phyloP scores from a whole-genome alignment of 768 basidiomycete species.

The Serpula lacrymans region DNA sequence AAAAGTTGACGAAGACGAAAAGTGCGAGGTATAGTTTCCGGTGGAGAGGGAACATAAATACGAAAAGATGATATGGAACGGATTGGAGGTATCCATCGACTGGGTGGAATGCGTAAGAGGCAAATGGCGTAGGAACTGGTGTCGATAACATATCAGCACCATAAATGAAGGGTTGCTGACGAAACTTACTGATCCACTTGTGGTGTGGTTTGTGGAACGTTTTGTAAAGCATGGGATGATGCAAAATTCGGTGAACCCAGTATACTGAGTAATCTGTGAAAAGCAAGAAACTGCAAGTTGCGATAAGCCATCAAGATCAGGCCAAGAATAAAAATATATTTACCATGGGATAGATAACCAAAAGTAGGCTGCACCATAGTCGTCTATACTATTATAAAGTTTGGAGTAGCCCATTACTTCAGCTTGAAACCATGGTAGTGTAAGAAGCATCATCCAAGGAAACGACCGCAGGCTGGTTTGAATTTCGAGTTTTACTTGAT shows the following conservation, averaged over 20 bases:
- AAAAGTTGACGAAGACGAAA: conserved; percentile 91
- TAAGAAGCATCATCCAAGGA: conserved; percentile 78
- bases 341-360: conserved; percentile 67
- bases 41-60: conserved; percentile 88
- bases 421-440: conserved; percentile 90
- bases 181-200: conserved; percentile 88
- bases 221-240: conserved; percentile 86
- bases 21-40: conserved; percentile 78
- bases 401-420: conserved; percentile 85
- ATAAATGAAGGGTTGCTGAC: not conserved
- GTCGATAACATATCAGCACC: conserved; percentile 5
- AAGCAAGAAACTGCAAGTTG: conserved; percentile 57
- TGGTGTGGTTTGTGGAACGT: conserved; percentile 95
- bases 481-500: conserved; percentile 85
- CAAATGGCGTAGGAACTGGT: conserved; percentile 93
- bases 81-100: conserved; percentile 94
- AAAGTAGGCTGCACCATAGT: conserved; percentile 78
- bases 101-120: conserved; percentile 97
- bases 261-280: conserved; percentile 95
- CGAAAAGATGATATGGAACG: conserved; percentile 90
- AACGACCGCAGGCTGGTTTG: conserved; percentile 68
- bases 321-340: conserved; percentile 20
- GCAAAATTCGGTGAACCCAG: conserved; percentile 92
- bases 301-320: conserved; percentile 2
- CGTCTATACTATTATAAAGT: conserved; percentile 73